Conservation (phyloP, 2,329 filamentous ascomycete genomes). For the Colletotrichum lupini region DNA sequence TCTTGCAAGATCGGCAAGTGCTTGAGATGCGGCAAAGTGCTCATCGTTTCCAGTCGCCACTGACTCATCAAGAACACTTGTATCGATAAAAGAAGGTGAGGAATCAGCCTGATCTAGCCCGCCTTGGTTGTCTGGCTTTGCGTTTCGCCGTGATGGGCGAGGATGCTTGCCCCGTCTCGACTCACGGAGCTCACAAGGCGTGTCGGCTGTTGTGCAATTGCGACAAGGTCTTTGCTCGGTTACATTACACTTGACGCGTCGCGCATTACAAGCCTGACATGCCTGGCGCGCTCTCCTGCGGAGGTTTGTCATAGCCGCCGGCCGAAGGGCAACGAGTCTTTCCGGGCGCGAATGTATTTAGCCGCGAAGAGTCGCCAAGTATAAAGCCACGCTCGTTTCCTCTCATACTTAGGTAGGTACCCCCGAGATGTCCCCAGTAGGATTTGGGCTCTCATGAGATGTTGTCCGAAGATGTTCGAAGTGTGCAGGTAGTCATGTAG, state of each 20-base stretch:
- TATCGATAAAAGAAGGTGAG: background rate
- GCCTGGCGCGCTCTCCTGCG: constrained; percentile 48
- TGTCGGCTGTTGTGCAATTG: constrained; percentile 43
- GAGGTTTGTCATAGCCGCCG: constrained; percentile 1
- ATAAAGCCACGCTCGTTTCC: background rate
- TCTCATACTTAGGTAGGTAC: no score
- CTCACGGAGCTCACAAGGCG: constrained; percentile 45
- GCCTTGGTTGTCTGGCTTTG: background rate
- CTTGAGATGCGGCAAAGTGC: background rate
- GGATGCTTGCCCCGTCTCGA: constrained; percentile 47
- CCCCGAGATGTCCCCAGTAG: background rate
- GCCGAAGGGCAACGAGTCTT: background rate
- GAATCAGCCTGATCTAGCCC: background rate
- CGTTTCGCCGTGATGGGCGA: constrained; percentile 28
- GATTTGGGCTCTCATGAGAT: background rate
- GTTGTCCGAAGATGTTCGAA: background rate
- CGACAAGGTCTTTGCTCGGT: constrained; percentile 46
- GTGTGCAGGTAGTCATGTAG: background rate
- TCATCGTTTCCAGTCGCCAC: background rate
- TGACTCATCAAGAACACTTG: background rate
- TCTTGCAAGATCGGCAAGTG: background rate
- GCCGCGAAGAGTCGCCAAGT: background rate
- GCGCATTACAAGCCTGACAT: constrained; percentile 48
- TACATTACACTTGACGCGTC: constrained; percentile 49
- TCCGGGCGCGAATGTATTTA: background rate